Percentiles rank a stretch among this genome's conserved stretches.
phyloP scores from a whole-genome alignment of 306 rosid species.

The Sphenostylis stenocarpa region DNA sequence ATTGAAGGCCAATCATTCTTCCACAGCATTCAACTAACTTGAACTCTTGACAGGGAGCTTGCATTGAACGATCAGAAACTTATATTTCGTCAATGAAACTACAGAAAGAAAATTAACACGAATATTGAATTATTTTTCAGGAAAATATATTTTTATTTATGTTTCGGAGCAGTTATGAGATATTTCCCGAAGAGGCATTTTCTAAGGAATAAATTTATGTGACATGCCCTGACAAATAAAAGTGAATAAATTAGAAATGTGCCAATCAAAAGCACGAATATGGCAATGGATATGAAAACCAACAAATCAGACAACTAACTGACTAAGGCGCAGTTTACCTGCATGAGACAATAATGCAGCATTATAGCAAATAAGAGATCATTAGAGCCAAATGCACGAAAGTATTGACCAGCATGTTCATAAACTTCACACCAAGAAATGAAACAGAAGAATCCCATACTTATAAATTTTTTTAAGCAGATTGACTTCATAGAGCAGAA shows the following conservation, averaged over 20 bases:
- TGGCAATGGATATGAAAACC: neutral
- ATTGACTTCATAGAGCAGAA: slow-evolving; percentile 12
- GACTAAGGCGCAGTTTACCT: neutral
- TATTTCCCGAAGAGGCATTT: neutral
- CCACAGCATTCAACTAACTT: slow-evolving; percentile 10
- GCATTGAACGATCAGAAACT: neutral
- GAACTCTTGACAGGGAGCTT: slow-evolving; percentile 16
- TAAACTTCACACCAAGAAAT: slow-evolving; percentile 15
- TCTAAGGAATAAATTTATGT: slow-evolving; percentile 13
- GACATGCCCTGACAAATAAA: slow-evolving; percentile 9
- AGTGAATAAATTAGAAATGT: neutral
- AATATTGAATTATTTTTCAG: neutral
- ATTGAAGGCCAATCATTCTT: slow-evolving; percentile 10
- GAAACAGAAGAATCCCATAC: neutral
- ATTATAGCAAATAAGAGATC: neutral
- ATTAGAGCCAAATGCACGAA: neutral
- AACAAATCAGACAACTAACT: neutral
- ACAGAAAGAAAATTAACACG: neutral
- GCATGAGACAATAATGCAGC: slow-evolving; percentile 2
- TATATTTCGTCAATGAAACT: slow-evolving; percentile 23
- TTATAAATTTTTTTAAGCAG: neutral
- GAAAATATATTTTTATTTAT: neutral
- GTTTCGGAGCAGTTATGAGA: neutral
- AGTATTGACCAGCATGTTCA: neutral
- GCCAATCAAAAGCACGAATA: slow-evolving; percentile 1